These are phyloP conservation scores for Aspergillus carlsbadensis DNA, from an alignment of 495 filamentous ascomycete species.

Conservation along the genomic window DNA sequence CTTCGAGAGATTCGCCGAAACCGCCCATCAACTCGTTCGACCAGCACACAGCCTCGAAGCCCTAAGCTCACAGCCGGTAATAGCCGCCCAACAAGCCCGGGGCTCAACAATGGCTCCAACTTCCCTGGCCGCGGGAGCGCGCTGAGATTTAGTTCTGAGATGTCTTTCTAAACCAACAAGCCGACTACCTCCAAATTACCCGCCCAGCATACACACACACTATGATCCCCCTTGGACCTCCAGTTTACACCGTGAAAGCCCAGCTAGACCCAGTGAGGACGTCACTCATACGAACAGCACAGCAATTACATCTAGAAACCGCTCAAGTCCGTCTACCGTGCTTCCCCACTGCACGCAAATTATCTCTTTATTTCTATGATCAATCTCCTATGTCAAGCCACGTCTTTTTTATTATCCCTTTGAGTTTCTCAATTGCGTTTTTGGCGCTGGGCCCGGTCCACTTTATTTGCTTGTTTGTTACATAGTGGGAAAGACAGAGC, in stretches of 20 bases:
- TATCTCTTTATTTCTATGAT: neutral
- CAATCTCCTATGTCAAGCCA: neutral
- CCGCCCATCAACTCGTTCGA: constrained; percentile 45
- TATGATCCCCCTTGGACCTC: too few species aligned
- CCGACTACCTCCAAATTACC: too few species aligned
- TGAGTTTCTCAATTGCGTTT: neutral
- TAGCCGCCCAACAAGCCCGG: constrained; percentile 48
- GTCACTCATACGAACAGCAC: too few species aligned
- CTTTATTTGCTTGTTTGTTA: neutral
- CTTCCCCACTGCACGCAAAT: too few species aligned
- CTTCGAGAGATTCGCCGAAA: constrained; percentile 55
- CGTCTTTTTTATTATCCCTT: too few species aligned
- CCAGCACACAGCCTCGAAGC: constrained; percentile 47
- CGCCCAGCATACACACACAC: too few species aligned
- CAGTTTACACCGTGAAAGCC: too few species aligned
- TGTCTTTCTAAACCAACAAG: constrained; percentile 19
- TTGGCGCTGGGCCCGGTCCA: neutral
- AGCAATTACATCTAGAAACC: too few species aligned
- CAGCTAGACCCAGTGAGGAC: too few species aligned
- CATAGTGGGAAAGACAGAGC: too few species aligned
- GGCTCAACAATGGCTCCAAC: constrained; percentile 33
- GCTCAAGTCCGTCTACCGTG: too few species aligned
- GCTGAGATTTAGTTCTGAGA: constrained; percentile 44
- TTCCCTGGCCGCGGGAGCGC: constrained; percentile 36
- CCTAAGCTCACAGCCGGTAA: constrained; percentile 36